Percentiles rank a stretch among this genome's conserved stretches.
Evolutionary conservation across 164 flowering plant species (phyloP).

Genomic region (Saururus chinensis): DNA sequence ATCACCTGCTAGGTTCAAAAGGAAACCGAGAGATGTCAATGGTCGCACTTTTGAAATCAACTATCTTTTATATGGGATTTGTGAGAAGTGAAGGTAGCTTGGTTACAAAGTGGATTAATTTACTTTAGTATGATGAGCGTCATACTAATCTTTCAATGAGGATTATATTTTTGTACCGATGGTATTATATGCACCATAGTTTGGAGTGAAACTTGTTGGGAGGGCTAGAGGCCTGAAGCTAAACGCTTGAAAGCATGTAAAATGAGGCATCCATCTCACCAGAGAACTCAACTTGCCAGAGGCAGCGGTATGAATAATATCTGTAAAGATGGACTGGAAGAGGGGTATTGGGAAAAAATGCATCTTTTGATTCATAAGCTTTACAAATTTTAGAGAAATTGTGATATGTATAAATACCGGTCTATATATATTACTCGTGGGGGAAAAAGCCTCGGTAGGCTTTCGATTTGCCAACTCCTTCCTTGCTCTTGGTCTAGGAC

Average conservation of each 20-base stretch:
- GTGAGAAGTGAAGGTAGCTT: background rate
- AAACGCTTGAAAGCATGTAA: background rate
- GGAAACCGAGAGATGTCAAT: background rate
- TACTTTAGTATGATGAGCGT: conserved; percentile 1
- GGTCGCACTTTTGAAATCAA: background rate
- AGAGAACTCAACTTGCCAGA: background rate
- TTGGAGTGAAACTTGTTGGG: background rate
- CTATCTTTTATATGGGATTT: background rate
- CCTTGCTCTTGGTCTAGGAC: no score
- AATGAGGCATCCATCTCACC: background rate
- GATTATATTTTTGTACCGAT: background rate
- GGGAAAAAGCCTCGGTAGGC: no score
- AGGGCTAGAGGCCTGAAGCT: background rate
- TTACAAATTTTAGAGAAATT: no score
- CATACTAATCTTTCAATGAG: conserved; percentile 1
- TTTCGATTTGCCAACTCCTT: no score
- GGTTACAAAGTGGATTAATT: conserved; percentile 4
- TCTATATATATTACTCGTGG: no score
- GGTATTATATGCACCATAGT: background rate
- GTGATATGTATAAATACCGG: no score
- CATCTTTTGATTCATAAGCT: no score
- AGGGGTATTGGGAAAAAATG: no score
- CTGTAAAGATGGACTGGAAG: background rate
- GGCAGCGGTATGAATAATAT: background rate
- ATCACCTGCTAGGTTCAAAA: background rate